Base-by-base conservation (phyloP, 2,329 filamentous ascomycete species). In the Chalaropsis thielavioides region DNA sequence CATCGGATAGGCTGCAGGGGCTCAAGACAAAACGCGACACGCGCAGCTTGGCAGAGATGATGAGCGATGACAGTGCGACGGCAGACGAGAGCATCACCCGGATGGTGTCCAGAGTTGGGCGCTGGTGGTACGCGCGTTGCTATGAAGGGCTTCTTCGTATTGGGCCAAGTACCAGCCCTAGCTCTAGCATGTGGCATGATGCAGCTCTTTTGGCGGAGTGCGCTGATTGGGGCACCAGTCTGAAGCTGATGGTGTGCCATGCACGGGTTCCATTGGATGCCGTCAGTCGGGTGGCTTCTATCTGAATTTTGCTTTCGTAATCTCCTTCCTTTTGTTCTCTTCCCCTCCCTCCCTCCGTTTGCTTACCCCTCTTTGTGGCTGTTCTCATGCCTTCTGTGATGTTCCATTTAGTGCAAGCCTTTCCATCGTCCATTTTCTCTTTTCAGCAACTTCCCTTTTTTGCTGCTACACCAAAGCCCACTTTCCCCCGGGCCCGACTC, bases 101-200 rank as follows among this genome's bases (percentile, higher is more conserved):
- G 72, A 95, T 95, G 80, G 91, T 97, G 24, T 88, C 91, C 17
- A 87, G 86, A 68, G 92, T 97, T 11, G 92, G 91, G 1, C 83
- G 94, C 54, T 97, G 92, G 90, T 99, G 94, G 94, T 97, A 96
- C 75, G 89, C 85, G 10, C 84, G 88, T 63, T 96, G 92, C 77
- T 97, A 96, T 73, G 92, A 96, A 75, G 83, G 81, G 65, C 35
- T 43, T 3, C 3, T 17, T n/a, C 17, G 17, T 4, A 49, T 10
- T 49, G 44, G 44, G 19, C 19, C 44, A 49, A 22, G 19, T n/a
- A 10, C 22, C n/a, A 22, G 44, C 19, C 80, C 82, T 3, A 77
- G 60, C 76, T 78, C 40, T n/a, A 19, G 88, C 73, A 89, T 97
- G 69, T 97, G 92, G 87, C 81, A 80, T 59, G 88, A 96, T 72